Evolutionary conservation across 768 basidiomycete species (phyloP).

Genomic region (Boletus vermiculosoides): DNA sequence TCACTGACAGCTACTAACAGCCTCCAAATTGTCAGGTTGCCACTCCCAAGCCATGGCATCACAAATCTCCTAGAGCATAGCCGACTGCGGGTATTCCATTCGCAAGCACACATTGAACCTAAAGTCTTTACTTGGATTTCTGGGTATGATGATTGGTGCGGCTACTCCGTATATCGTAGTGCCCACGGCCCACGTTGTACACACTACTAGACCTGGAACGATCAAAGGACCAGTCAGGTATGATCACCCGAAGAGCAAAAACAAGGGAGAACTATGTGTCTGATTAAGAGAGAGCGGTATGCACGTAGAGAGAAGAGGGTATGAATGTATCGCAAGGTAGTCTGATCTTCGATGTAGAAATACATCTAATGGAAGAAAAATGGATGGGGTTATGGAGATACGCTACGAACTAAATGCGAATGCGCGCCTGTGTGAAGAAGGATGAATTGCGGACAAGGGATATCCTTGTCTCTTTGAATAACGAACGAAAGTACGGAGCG

Average conservation of each 20-base stretch:
- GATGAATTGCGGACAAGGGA: slow-evolving; percentile 11
- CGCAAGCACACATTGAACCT: background rate
- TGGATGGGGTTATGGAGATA: slow-evolving; percentile 6
- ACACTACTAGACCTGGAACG: background rate
- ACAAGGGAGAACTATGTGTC: background rate
- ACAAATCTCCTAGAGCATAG: background rate
- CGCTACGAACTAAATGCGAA: slow-evolving; percentile 15
- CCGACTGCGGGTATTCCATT: background rate
- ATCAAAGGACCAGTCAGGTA: slow-evolving; percentile 1
- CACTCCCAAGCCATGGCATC: background rate
- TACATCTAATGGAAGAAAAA: slow-evolving; percentile 16
- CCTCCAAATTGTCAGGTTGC: background rate
- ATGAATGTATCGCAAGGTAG: slow-evolving; percentile 15
- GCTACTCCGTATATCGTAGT: background rate
- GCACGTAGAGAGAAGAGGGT: slow-evolving; percentile 12
- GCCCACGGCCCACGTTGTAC: background rate
- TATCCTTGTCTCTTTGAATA: slow-evolving; percentile 10
- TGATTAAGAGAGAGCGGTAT: slow-evolving; percentile 18
- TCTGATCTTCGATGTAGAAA: slow-evolving; percentile 18
- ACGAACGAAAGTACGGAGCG: slow-evolving; percentile 20
- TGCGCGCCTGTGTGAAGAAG: slow-evolving; percentile 11
- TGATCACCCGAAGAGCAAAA: background rate
- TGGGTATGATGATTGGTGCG: background rate
- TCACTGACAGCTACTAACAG: background rate
- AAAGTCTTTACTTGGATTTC: background rate